Evolutionary conservation across 306 rosid genomes (phyloP), one percentile per base, ranked within the genome.

Genomic region (Heteromeles arbutifolia): DNA sequence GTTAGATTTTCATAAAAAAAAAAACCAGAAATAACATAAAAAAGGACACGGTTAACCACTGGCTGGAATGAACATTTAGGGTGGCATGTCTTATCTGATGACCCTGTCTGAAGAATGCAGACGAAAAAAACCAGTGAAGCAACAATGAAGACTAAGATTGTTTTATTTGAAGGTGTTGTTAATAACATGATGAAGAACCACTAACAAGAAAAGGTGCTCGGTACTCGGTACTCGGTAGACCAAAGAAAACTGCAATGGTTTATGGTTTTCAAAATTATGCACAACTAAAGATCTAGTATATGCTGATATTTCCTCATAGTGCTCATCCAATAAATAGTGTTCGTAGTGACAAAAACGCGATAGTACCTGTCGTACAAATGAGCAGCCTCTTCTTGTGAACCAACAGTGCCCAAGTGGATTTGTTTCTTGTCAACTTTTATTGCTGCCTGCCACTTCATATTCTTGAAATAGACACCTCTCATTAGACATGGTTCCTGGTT

Each of bases 401-500:
- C 89, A 41, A 92, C 92, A 69, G 97, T 94, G 26, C 98, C 97
- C 67, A 95, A 84, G 83, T 95, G 98, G 65, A 95, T 95, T 87
- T 92, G 98, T 85, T 92, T 95, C 88, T 95, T 95, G 85, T 92
- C 97, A 24, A 95, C 98, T 78, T 95, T 95, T 43, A 95, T 95
- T 6, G 98, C 97, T 25, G 98, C 97, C 64, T 95, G 97, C 98
- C 98, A 95, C 83, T 92, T 95, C 97, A 95, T 90, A 79, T 95
- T 92, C 69, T 90, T 95, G 81, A 87, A 95, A 79, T 95, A 92
- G 63, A 95, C 98, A 26, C 97, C 97, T 81, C 97, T 91, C 97
- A 90, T 92, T 50, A 85, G 37, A 76, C 92, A 89, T 3, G 85
- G 82, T 69, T 95, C 97, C 83, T 90, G 93, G 82, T 89, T 89